Evolutionary conservation across 2,329 filamentous ascomycete genomes (phyloP).

Genomic region (Fusarium armeniacum): DNA sequence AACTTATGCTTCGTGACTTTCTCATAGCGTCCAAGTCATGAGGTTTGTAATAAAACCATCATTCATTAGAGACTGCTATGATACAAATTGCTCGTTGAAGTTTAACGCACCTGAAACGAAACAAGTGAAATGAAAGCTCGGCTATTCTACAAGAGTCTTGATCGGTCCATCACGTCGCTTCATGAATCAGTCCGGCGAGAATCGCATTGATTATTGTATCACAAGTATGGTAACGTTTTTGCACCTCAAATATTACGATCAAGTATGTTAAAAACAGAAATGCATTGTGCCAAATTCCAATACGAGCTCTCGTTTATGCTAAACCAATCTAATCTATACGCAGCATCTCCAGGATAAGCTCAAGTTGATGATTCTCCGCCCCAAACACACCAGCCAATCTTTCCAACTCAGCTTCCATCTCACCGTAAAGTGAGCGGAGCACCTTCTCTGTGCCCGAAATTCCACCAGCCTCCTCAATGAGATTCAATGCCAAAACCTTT

Average conservation of each 20-base stretch:
- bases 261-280: neutral
- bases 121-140: too few relatives aligned
- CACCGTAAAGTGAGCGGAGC: neutral
- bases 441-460: constrained; percentile 3
- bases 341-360: neutral
- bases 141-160: too few relatives aligned
- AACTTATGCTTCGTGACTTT: neutral
- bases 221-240: too few relatives aligned
- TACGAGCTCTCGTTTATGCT: neutral
- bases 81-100: fast-evolving
- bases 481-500: neutral
- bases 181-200: too few relatives aligned
- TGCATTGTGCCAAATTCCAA: neutral
- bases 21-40: too few relatives aligned
- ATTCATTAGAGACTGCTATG: too few relatives aligned
- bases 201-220: fast-evolving
- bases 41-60: too few relatives aligned
- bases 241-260: too few relatives aligned
- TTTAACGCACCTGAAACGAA: too few relatives aligned
- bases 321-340: neutral
- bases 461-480: constrained; percentile 2
- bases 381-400: neutral
- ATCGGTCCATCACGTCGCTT: too few relatives aligned
- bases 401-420: neutral
- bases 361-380: neutral